These are phyloP conservation scores for Yamadazyma triangularis DNA, from an alignment of 1,139 yeast species.

Conservation along the genomic window DNA sequence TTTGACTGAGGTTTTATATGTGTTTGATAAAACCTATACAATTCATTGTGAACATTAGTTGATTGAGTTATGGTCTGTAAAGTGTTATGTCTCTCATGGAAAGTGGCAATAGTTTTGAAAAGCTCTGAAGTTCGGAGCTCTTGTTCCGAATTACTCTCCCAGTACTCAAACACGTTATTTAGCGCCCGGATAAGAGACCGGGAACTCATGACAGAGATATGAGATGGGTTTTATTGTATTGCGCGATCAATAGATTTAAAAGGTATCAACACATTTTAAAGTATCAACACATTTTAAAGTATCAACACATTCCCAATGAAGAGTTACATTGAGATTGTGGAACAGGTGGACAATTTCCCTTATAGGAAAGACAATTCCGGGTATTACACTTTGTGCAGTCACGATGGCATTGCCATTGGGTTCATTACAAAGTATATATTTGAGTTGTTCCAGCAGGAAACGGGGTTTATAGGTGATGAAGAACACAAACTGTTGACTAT, in stretches of 20 bases:
- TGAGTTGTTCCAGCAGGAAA: slow-evolving; percentile 20
- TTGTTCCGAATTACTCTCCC: slow-evolving; percentile 15
- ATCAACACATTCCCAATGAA: too few species aligned
- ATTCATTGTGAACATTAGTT: slow-evolving; percentile 45
- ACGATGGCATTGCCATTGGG: slow-evolving; percentile 52
- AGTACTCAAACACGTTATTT: slow-evolving; percentile 22
- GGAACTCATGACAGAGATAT: too few species aligned
- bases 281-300: too few species aligned
- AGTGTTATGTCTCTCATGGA: slow-evolving; percentile 38
- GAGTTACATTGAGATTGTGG: slow-evolving; percentile 21
- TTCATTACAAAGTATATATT: slow-evolving; percentile 48
- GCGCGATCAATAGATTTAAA: too few species aligned
- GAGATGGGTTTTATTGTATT: too few species aligned
- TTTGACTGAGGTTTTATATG: slow-evolving; percentile 29
- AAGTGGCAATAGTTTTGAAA: slow-evolving; percentile 12
- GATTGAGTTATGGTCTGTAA: slow-evolving; percentile 28
- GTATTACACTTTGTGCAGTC: slow-evolving; percentile 42
- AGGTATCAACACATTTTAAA: too few species aligned
- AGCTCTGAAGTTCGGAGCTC: slow-evolving; percentile 10
- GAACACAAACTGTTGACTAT: slow-evolving; percentile 30
- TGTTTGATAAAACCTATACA: slow-evolving; percentile 39
- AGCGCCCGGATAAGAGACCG: slow-evolving; percentile 29
- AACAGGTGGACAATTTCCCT: slow-evolving; percentile 49
- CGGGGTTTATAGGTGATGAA: slow-evolving; percentile 34
- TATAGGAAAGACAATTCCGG: slow-evolving; percentile 18